A percentile compares a stretch with the other conserved stretches of the same genome.
Conservation (phyloP, 768 basidiomycete species). For the Suillus placidus region DNA sequence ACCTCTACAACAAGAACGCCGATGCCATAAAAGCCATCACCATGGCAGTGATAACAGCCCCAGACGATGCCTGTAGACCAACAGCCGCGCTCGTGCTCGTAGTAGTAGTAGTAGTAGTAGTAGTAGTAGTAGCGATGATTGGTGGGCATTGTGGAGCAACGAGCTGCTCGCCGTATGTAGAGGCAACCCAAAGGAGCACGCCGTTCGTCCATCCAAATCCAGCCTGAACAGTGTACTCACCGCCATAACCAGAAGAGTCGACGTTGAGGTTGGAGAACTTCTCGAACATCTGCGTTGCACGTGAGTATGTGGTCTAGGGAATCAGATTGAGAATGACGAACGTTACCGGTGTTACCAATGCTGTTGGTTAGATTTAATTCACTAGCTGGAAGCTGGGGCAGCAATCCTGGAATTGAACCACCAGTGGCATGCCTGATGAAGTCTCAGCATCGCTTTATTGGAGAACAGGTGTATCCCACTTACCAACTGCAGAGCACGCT, state of each 20-base stretch:
- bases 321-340: constrained; percentile 38
- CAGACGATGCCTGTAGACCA: not conserved
- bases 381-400: constrained; percentile 68
- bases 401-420: constrained; percentile 71
- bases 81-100: constrained; percentile 14
- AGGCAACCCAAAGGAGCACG: constrained; percentile 73
- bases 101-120: constrained; percentile 3
- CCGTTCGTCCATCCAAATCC: constrained; percentile 94
- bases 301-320: not conserved
- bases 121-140: constrained; percentile 23
- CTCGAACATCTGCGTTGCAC: constrained; percentile 71
- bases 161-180: constrained; percentile 62
- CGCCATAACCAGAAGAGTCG: constrained; percentile 77
- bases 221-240: constrained; percentile 87
- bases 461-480: constrained; percentile 23
- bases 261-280: constrained; percentile 83
- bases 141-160: constrained; percentile 66
- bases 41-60: not conserved
- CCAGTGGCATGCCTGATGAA: constrained; percentile 80
- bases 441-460: not conserved
- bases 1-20: constrained; percentile 3
- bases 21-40: constrained; percentile 12
- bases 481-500: constrained; percentile 91
- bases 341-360: constrained; percentile 70
- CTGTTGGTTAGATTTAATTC: constrained; percentile 74